Conservation (phyloP, 371 early-diverging fungal species). For the Mucor circinelloides region DNA sequence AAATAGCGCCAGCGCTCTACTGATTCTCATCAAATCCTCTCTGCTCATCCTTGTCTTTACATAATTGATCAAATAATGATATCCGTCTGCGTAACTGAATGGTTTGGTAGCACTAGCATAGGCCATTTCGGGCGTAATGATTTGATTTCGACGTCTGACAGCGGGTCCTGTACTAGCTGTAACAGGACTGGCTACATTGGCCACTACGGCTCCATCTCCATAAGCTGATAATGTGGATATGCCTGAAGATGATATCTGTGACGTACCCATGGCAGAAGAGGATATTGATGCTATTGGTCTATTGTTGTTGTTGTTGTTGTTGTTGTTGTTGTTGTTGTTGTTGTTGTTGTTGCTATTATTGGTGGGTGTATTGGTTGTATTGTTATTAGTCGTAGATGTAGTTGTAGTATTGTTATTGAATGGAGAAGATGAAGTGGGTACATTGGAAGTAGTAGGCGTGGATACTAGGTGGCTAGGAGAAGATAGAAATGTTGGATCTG, state of each 20-base stretch:
- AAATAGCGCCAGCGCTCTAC: conserved; percentile 86
- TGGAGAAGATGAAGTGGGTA: not conserved
- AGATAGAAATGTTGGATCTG: conserved; percentile 8
- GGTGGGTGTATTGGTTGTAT: not conserved
- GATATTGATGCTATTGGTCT: conserved; percentile 28
- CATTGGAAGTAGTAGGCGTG: not conserved
- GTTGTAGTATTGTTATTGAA: not conserved
- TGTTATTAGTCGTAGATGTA: not conserved
- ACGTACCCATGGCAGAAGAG: conserved; percentile 33
- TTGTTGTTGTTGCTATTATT: not conserved
- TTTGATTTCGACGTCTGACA: conserved; percentile 35
- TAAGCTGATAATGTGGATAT: conserved; percentile 41
- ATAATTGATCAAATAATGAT: conserved; percentile 79
- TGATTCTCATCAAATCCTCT: conserved; percentile 85
- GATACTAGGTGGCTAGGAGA: not conserved
- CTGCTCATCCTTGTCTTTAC: conserved; percentile 85
- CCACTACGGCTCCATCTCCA: conserved; percentile 49
- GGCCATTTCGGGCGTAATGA: conserved; percentile 46
- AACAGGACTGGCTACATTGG: conserved; percentile 44
- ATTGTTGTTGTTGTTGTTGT: conserved; percentile 5
- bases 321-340: not conserved
- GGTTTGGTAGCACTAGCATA: conserved; percentile 67
- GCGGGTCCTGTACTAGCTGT: conserved; percentile 26
- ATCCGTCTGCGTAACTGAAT: conserved; percentile 85
- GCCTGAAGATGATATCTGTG: conserved; percentile 39